Percentiles rank a stretch among this genome's conserved stretches.
These are phyloP conservation scores for Ascoidea asiatica DNA, from an alignment of 805 yeast species.

Conservation along the genomic window DNA sequence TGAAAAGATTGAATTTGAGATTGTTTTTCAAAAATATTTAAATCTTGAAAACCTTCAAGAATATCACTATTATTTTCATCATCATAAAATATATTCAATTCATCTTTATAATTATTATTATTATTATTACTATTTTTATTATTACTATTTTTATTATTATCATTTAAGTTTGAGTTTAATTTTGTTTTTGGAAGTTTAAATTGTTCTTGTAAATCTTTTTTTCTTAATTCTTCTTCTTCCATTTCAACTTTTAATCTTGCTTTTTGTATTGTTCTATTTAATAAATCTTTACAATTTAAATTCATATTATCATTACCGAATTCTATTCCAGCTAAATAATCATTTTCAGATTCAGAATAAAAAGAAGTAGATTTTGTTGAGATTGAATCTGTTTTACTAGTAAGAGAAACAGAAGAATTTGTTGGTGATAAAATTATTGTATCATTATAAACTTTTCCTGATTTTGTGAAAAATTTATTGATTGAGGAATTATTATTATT, in stretches of 20 bases:
- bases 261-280: conserved; percentile 6
- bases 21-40: too few relatives aligned
- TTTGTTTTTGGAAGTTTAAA: not conserved
- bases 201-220: not conserved
- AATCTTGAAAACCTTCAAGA: too few relatives aligned
- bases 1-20: too few relatives aligned
- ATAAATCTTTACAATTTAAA: conserved; percentile 6
- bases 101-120: too few relatives aligned
- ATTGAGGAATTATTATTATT: not conserved
- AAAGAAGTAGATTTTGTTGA: conserved; percentile 6
- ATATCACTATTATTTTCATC: too few relatives aligned
- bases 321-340: conserved; percentile 9
- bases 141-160: too few relatives aligned
- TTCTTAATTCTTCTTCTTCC: conserved; percentile 8
- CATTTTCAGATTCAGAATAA: conserved; percentile 10
- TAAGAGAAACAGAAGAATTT: not conserved
- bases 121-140: too few relatives aligned
- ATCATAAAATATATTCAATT: too few relatives aligned
- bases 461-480: not conserved
- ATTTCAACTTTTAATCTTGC: conserved; percentile 8
- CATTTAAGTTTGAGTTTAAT: not conserved
- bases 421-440: conserved; percentile 4
- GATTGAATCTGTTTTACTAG: conserved; percentile 1
- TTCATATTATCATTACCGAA: conserved; percentile 3
- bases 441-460: conserved; percentile 2